Conservation (phyloP, 768 basidiomycete genomes). For the Scleroderma citrinum region DNA sequence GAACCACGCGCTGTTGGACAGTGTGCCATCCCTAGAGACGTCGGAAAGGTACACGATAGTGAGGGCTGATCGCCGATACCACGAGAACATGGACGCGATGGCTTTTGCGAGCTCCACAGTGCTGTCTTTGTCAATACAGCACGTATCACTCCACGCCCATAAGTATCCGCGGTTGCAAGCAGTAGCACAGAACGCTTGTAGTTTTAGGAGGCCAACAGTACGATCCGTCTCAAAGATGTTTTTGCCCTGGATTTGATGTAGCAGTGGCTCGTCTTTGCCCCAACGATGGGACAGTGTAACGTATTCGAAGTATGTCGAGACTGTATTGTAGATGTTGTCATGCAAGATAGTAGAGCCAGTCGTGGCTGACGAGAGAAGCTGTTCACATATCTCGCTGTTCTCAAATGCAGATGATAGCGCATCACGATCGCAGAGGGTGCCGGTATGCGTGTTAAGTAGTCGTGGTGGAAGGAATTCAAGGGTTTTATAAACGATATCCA, state of each 20-base stretch:
- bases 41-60: too few relatives aligned
- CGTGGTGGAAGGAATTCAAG: not conserved
- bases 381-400: not conserved
- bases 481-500: not conserved
- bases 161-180: not conserved
- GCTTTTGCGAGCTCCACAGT: too few relatives aligned
- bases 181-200: not conserved
- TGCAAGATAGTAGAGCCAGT: not conserved
- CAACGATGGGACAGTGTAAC: conserved; percentile 3
- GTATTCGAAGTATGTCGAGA: not conserved
- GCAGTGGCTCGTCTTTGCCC: conserved; percentile 1
- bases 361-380: not conserved
- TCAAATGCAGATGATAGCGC: not conserved
- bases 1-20: too few relatives aligned
- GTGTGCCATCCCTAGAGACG: too few relatives aligned
- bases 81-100: too few relatives aligned
- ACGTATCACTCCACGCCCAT: too few relatives aligned
- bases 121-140: too few relatives aligned
- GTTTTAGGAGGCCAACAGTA: not conserved
- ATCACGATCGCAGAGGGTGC: too few relatives aligned
- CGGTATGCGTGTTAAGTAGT: not conserved
- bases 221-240: not conserved
- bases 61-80: too few relatives aligned
- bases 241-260: not conserved
- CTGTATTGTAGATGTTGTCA: not conserved